Conservation (phyloP, 2,329 filamentous ascomycete species). For the Blastomyces emzantsi region DNA sequence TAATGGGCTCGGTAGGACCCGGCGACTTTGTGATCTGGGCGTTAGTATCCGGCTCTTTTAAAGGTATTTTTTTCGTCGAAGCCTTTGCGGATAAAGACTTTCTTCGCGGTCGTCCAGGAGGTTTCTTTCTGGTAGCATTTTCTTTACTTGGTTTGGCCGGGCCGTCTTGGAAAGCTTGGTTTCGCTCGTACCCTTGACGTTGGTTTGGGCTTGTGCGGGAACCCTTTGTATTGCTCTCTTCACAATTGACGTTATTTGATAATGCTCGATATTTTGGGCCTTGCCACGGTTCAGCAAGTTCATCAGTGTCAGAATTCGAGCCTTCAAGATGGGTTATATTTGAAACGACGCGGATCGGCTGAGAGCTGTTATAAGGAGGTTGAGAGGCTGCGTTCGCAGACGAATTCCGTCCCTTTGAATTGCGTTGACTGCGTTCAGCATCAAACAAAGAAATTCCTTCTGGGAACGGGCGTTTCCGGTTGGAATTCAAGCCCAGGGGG, state of each 20-base stretch:
- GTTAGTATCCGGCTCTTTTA: not conserved
- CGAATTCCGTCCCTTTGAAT: not conserved
- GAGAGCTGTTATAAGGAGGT: not conserved
- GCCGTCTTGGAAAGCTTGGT: not conserved
- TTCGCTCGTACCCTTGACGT: not conserved
- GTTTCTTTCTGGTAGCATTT: not conserved
- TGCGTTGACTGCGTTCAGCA: not conserved
- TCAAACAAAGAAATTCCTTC: not conserved
- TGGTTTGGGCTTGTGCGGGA: not conserved
- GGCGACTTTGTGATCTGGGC: not conserved
- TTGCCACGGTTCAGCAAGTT: slow-evolving; percentile 2
- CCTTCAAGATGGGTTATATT: not conserved
- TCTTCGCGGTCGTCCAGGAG: not conserved
- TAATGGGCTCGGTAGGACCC: not conserved
- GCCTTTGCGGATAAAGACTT: not conserved
- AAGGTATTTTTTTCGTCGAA: not conserved
- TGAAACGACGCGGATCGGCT: not conserved
- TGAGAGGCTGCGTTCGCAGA: too few species aligned
- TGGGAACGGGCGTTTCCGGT: not conserved
- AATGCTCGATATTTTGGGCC: not conserved
- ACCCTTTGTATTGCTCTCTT: not conserved
- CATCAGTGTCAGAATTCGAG: slow-evolving; percentile 2
- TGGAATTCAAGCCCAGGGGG: not conserved
- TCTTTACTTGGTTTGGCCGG: not conserved
- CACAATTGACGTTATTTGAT: not conserved